Evolutionary conservation across 169 alveolate genomes (phyloP).

Genomic region (Plasmodium yoelii): DNA sequence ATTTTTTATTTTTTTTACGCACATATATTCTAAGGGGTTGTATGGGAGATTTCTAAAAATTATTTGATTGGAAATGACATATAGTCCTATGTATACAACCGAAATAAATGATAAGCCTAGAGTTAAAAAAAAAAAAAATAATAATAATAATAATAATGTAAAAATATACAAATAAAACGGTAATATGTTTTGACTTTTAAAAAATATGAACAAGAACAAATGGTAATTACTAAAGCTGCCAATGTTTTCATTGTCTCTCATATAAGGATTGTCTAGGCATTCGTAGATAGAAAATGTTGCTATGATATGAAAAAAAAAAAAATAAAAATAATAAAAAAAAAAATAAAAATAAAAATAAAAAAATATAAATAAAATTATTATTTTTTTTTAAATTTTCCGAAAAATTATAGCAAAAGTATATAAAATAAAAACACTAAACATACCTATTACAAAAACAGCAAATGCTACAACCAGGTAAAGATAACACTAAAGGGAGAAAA

Average conservation of each 20-base stretch:
- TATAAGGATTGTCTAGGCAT: conserved; percentile 37
- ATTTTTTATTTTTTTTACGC: not conserved
- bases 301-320: not conserved
- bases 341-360: no score
- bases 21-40: conserved; percentile 73
- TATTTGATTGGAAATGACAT: conserved; percentile 15
- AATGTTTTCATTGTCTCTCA: conserved; percentile 47
- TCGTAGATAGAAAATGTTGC: conserved; percentile 35
- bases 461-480: not conserved
- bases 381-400: no score
- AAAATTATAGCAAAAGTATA: not conserved
- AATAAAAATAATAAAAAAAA: no score
- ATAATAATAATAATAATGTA: no score
- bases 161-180: not conserved
- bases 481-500: not conserved
- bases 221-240: conserved; percentile 25
- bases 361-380: no score
- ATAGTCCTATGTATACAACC: conserved; percentile 40
- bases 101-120: conserved; percentile 38
- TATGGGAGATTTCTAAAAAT: conserved; percentile 40
- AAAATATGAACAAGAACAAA: no score
- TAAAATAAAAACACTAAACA: not conserved
- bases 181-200: not conserved
- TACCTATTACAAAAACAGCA: not conserved
- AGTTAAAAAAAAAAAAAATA: not conserved